Conservation (phyloP, 306 rosid species). For the Oxytropis ochrocephala region DNA sequence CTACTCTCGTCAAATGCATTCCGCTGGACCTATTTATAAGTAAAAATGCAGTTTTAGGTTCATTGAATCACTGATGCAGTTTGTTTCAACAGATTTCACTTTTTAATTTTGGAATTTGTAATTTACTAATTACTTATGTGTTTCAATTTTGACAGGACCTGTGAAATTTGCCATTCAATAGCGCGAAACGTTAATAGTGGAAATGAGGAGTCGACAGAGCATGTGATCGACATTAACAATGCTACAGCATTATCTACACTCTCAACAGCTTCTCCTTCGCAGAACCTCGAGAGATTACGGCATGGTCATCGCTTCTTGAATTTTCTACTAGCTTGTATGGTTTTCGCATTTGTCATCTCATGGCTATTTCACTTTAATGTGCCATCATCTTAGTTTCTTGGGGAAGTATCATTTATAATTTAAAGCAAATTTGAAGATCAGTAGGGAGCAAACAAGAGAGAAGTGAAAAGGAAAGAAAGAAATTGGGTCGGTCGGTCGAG, state of each 20-base stretch:
- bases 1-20: too few species aligned
- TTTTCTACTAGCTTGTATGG: slow-evolving; percentile 90
- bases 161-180: slow-evolving; percentile 82
- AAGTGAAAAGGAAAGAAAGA: not conserved
- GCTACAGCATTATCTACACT: slow-evolving; percentile 37
- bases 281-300: slow-evolving; percentile 80
- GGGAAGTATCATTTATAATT: not conserved
- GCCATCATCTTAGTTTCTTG: slow-evolving; percentile 38
- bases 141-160: slow-evolving; percentile 51
- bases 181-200: slow-evolving; percentile 65
- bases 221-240: slow-evolving; percentile 36
- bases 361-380: slow-evolving; percentile 92
- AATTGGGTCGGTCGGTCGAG: not conserved
- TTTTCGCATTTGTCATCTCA: slow-evolving; percentile 87
- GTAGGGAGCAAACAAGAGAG: slow-evolving; percentile 2
- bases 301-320: slow-evolving; percentile 90
- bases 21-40: too few species aligned
- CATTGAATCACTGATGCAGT: not conserved
- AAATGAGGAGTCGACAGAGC: slow-evolving; percentile 56
- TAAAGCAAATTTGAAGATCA: slow-evolving; percentile 9
- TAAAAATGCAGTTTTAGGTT: too few species aligned
- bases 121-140: not conserved
- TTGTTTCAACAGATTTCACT: not conserved
- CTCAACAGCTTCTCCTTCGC: slow-evolving; percentile 36
- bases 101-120: not conserved